Conservation (phyloP, 1,284 basidiomycete genomes). For the Fereydounia khargensis region DNA sequence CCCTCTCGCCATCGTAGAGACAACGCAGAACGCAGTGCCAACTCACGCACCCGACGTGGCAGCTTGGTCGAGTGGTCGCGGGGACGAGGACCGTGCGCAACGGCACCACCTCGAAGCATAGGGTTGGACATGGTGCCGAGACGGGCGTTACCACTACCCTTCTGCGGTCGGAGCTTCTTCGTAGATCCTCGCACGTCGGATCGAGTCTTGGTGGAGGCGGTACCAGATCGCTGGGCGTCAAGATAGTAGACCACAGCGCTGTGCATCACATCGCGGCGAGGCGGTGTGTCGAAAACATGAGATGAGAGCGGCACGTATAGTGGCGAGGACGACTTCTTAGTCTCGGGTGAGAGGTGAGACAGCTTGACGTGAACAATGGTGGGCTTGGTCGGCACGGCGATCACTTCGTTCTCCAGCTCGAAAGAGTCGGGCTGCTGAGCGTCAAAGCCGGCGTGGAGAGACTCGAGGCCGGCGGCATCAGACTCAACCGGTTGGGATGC, state of each 20-base stretch:
- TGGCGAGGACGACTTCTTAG: slow-evolving; percentile 1
- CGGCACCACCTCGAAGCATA: slow-evolving; percentile 86
- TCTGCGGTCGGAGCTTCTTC: slow-evolving; percentile 83
- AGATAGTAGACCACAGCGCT: slow-evolving; percentile 86
- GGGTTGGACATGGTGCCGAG: slow-evolving; percentile 84
- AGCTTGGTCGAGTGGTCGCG: slow-evolving; percentile 87
- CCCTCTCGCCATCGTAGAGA: slow-evolving; percentile 76
- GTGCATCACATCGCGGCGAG: slow-evolving; percentile 88
- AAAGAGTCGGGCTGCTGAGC: slow-evolving; percentile 10
- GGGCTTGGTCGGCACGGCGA: slow-evolving; percentile 27
- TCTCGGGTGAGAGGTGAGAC: slow-evolving; percentile 17
- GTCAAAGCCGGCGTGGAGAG: slow-evolving; percentile 19
- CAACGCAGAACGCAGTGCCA: slow-evolving; percentile 87
- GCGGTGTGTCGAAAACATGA: slow-evolving; percentile 75
- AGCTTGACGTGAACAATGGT: slow-evolving; percentile 37
- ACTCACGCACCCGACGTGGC: slow-evolving; percentile 81
- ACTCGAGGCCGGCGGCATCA: slow-evolving; percentile 1
- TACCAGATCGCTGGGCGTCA: slow-evolving; percentile 81
- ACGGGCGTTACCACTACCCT: slow-evolving; percentile 85
- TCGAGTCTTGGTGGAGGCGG: slow-evolving; percentile 86
- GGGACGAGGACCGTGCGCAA: slow-evolving; percentile 83
- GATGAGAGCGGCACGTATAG: slow-evolving; percentile 70
- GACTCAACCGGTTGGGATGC: too few species aligned
- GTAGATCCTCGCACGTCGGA: slow-evolving; percentile 85
- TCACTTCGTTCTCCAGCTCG: slow-evolving; percentile 16